Conservation (phyloP, 805 yeast genomes). For the Cyberlindnera meyerae region DNA sequence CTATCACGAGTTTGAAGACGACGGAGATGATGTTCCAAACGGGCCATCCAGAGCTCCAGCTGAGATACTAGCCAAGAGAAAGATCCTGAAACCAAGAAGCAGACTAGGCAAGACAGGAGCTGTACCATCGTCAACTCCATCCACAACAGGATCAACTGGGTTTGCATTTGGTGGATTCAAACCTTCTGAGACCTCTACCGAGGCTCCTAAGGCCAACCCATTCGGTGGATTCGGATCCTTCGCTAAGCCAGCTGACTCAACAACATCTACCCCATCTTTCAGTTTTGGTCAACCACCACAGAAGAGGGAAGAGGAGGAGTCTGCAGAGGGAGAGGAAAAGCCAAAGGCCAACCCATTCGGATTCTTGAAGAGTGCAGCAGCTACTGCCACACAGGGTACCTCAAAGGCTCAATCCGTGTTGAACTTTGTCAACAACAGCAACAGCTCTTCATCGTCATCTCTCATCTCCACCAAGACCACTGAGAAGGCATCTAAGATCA, state of each 20-base stretch:
- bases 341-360: conserved; percentile 13
- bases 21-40: conserved; percentile 34
- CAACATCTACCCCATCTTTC: conserved; percentile 8
- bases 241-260: conserved; percentile 6
- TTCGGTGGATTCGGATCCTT: conserved; percentile 14
- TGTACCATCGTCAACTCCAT: neutral
- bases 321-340: conserved; percentile 3
- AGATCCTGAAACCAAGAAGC: conserved; percentile 56
- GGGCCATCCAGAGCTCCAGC: conserved; percentile 47
- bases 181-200: conserved; percentile 1
- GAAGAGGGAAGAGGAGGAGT: too few relatives aligned
- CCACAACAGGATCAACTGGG: conserved; percentile 6
- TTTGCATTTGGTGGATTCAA: conserved; percentile 7
- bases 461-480: conserved; percentile 15
- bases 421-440: conserved; percentile 4
- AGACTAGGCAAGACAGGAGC: conserved; percentile 28
- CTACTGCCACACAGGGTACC: conserved; percentile 1
- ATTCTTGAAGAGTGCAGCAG: conserved; percentile 6
- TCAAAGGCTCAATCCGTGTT: conserved; percentile 6
- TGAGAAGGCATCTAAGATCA: conserved; percentile 44
- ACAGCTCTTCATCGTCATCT: conserved; percentile 2
- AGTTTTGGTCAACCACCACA: conserved; percentile 9
- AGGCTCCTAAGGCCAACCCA: conserved; percentile 3
- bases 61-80: conserved; percentile 61
- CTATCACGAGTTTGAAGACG: conserved; percentile 27